Evolutionary conservation across 306 rosid genomes (phyloP).

Genomic region (Fagus sylvatica): DNA sequence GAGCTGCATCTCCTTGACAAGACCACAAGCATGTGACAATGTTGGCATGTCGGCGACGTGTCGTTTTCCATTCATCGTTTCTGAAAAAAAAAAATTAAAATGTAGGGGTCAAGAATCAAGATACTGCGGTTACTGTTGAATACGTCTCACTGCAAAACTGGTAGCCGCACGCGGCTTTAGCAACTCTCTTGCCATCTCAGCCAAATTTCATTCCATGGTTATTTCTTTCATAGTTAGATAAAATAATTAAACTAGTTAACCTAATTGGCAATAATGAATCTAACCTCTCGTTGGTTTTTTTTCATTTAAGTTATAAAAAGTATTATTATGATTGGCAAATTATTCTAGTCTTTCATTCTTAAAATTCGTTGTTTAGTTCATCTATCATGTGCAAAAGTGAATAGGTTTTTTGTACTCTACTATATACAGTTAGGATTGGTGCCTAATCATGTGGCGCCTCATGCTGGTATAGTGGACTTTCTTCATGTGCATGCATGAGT

Average conservation of each 20-base stretch:
- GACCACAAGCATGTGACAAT: constrained; percentile 23
- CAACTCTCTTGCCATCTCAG: background rate
- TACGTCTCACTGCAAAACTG: constrained; percentile 7
- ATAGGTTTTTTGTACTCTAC: background rate
- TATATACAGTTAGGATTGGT: background rate
- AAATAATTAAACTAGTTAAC: too few species aligned
- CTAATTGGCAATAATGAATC: too few species aligned
- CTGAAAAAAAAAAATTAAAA: background rate
- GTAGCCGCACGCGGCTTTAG: constrained; percentile 18
- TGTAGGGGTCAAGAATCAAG: background rate
- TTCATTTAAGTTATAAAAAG: too few species aligned
- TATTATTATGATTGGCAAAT: too few species aligned
- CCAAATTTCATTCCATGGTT: too few species aligned
- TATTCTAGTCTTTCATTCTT: background rate
- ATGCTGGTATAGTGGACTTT: background rate
- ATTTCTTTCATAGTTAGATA: too few species aligned
- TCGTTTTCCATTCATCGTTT: background rate
- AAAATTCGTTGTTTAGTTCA: background rate
- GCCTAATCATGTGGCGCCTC: constrained; percentile 17
- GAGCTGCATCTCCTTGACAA: background rate
- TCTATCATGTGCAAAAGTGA: background rate
- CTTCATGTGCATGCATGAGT: constrained; percentile 17
- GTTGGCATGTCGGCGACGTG: constrained; percentile 34
- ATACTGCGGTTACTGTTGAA: background rate
- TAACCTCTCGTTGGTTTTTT: too few species aligned